phyloP scores from a whole-genome alignment of 2,329 filamentous ascomycete genomes.

The Fusarium piperis region DNA sequence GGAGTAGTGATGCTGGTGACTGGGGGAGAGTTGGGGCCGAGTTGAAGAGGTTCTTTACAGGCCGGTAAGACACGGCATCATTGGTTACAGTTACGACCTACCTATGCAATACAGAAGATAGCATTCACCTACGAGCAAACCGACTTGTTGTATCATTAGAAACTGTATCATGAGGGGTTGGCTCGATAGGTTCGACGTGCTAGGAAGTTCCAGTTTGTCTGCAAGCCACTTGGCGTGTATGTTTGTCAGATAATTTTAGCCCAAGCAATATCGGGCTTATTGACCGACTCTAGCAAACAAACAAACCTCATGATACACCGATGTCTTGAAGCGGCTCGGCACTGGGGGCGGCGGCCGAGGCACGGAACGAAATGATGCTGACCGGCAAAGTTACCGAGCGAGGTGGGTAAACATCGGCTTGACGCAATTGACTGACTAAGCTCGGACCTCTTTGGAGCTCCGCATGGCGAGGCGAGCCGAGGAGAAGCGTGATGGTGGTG shows the following conservation, averaged over 20 bases:
- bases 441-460: neutral
- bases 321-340: constrained; percentile 9
- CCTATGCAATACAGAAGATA: neutral
- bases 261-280: neutral
- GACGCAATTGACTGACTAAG: neutral
- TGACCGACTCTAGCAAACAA: neutral
- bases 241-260: neutral
- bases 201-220: neutral
- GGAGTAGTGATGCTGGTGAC: constrained; percentile 10
- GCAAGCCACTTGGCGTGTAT: neutral
- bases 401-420: constrained; percentile 1
- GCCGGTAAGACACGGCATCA: constrained; percentile 16
- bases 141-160: neutral
- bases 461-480: neutral
- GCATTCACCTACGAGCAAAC: neutral
- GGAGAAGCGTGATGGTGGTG: neutral
- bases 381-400: constrained; percentile 1
- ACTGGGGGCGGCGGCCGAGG: constrained; percentile 21
- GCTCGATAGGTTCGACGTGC: neutral
- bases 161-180: neutral
- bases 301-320: neutral
- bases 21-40: constrained; percentile 38
- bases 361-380: constrained; percentile 8
- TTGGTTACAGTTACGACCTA: neutral
- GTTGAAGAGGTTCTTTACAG: constrained; percentile 38